phyloP scores from a whole-genome alignment of 805 yeast species.

The Brettanomyces bruxellensis region DNA sequence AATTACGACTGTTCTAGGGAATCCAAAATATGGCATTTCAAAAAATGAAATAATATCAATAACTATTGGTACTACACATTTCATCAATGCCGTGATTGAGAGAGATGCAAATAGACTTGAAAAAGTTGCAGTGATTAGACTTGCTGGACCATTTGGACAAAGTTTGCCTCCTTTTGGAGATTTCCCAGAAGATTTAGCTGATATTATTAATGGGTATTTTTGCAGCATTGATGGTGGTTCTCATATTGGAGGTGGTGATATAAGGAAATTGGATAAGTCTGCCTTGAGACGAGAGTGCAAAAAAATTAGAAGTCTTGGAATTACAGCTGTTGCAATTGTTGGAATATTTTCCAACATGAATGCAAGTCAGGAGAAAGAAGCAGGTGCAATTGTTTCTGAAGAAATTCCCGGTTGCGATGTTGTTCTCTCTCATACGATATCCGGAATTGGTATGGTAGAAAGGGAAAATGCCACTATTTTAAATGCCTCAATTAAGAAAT shows the following conservation, averaged over 20 bases:
- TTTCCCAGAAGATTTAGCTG: constrained; percentile 31
- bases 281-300: constrained; percentile 1
- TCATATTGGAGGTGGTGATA: constrained; percentile 31
- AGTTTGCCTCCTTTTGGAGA: constrained; percentile 34
- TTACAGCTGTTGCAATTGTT: constrained; percentile 30
- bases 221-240: constrained; percentile 32
- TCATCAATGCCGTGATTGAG: constrained; percentile 42
- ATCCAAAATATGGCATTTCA: constrained; percentile 4
- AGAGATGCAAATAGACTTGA: constrained; percentile 33
- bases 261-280: constrained; percentile 3
- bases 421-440: constrained; percentile 31
- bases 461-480: constrained; percentile 40
- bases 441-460: constrained; percentile 36
- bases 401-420: constrained; percentile 27
- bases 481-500: constrained; percentile 35
- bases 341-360: constrained; percentile 34
- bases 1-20: constrained; percentile 20
- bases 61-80: constrained; percentile 44
- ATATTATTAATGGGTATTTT: constrained; percentile 27
- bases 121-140: constrained; percentile 35
- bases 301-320: constrained; percentile 24
- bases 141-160: constrained; percentile 34
- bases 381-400: constrained; percentile 22
- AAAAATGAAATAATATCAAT: constrained; percentile 30
- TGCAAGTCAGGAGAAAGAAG: constrained; percentile 29